Percentiles rank a stretch among this genome's conserved stretches.
phyloP scores from a whole-genome alignment of 1,284 basidiomycete species.

The Xerocomus amazonicus region DNA sequence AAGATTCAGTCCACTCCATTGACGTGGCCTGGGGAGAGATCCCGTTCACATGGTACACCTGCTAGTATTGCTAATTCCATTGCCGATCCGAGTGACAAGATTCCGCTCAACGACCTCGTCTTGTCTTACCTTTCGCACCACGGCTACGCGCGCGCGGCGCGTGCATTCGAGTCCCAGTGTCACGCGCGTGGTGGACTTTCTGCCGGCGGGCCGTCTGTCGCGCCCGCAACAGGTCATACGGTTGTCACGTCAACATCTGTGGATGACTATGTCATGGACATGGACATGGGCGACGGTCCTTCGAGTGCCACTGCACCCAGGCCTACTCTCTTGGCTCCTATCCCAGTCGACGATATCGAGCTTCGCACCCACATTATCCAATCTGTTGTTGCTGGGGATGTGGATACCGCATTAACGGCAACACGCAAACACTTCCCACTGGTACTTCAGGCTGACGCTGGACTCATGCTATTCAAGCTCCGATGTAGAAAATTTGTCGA shows the following conservation, averaged over 20 bases:
- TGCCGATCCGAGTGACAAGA: slow-evolving; percentile 29
- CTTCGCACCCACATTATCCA: slow-evolving; percentile 67
- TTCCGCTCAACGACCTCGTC: slow-evolving; percentile 64
- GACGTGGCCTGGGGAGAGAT: slow-evolving; percentile 26
- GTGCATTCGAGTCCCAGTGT: slow-evolving; percentile 58
- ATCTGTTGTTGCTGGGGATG: slow-evolving; percentile 63
- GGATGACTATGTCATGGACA: slow-evolving; percentile 48
- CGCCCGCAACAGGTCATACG: slow-evolving; percentile 3
- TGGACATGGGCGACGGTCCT: slow-evolving; percentile 29
- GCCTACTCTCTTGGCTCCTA: slow-evolving; percentile 6
- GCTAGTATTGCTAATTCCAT: slow-evolving; percentile 1
- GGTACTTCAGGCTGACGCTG: slow-evolving; percentile 63
- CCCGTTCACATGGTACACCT: slow-evolving; percentile 10
- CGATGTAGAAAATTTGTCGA: slow-evolving; percentile 82
- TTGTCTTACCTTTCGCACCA: slow-evolving; percentile 77
- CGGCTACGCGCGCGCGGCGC: slow-evolving; percentile 68
- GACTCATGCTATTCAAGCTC: slow-evolving; percentile 70
- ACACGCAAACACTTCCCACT: slow-evolving; percentile 53
- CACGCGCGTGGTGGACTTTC: slow-evolving; percentile 24
- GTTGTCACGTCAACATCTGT: slow-evolving; percentile 21
- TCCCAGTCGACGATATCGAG: slow-evolving; percentile 49
- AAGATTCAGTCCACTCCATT: slow-evolving; percentile 57
- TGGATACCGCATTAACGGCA: slow-evolving; percentile 64
- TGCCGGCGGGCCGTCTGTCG: background rate
- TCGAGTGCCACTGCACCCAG: slow-evolving; percentile 6